phyloP scores from a whole-genome alignment of 805 yeast genomes.

The Wickerhamomyces canadensis region DNA sequence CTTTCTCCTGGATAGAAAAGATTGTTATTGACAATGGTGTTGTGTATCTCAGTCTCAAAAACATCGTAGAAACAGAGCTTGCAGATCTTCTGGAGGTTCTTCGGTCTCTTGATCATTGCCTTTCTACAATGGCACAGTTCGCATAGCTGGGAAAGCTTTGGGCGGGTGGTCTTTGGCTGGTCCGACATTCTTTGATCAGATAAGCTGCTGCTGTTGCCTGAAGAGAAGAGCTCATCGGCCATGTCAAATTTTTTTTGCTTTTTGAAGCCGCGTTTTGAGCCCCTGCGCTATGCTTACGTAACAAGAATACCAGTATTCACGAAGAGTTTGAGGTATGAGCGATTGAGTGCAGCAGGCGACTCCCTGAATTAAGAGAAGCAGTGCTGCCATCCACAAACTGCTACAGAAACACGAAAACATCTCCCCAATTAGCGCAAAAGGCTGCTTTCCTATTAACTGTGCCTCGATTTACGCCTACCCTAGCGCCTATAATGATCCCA shows the following conservation, averaged over 20 bases:
- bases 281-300: too few relatives aligned
- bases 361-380: too few relatives aligned
- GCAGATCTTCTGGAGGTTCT: slow-evolving; percentile 84
- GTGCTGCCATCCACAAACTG: too few relatives aligned
- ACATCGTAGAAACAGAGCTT: slow-evolving; percentile 84
- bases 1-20: slow-evolving; percentile 77
- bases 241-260: neutral
- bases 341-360: too few relatives aligned
- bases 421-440: too few relatives aligned
- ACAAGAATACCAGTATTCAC: too few relatives aligned
- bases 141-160: slow-evolving; percentile 48
- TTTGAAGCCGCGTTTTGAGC: too few relatives aligned
- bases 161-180: slow-evolving; percentile 1
- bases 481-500: neutral
- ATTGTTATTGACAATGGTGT: slow-evolving; percentile 67
- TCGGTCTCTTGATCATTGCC: slow-evolving; percentile 88
- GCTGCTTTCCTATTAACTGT: too few relatives aligned
- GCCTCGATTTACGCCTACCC: slow-evolving; percentile 12
- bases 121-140: slow-evolving; percentile 79
- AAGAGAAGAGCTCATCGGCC: slow-evolving; percentile 3
- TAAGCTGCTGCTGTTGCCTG: too few relatives aligned
- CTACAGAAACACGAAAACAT: too few relatives aligned
- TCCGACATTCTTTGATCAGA: too few relatives aligned
- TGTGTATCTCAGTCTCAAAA: slow-evolving; percentile 93
- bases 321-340: neutral